Conservation (phyloP, 805 yeast genomes). For the Grigorovia yakushimaensis region DNA sequence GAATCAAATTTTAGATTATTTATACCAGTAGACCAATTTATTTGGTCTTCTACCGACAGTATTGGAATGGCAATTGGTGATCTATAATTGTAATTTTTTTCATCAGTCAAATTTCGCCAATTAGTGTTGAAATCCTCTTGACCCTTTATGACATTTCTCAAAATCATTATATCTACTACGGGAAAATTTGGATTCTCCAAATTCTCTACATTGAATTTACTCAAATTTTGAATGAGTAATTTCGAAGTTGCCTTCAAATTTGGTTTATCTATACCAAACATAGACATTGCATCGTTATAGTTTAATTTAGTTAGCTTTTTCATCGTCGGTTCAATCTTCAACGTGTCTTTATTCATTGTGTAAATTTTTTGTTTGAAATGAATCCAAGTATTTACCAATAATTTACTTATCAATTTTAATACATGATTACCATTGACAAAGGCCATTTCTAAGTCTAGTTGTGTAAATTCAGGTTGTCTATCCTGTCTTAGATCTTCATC, state of each 20-base stretch:
- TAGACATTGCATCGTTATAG: slow-evolving; percentile 59
- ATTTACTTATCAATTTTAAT: slow-evolving; percentile 47
- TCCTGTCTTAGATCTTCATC: slow-evolving; percentile 94
- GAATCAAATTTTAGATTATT: slow-evolving; percentile 25
- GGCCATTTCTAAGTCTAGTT: slow-evolving; percentile 90
- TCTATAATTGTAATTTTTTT: slow-evolving; percentile 41
- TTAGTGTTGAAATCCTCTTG: slow-evolving; percentile 19
- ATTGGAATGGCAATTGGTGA: slow-evolving; percentile 51
- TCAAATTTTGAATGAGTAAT: slow-evolving; percentile 35
- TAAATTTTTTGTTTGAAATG: slow-evolving; percentile 30
- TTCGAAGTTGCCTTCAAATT: slow-evolving; percentile 57
- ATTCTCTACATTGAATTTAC: slow-evolving; percentile 29
- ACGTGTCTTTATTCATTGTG: slow-evolving; percentile 16
- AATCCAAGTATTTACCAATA: slow-evolving; percentile 49
- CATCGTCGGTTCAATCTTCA: slow-evolving; percentile 7
- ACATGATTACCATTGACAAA: slow-evolving; percentile 66
- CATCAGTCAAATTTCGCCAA: slow-evolving; percentile 34
- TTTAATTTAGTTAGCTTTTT: slow-evolving; percentile 32
- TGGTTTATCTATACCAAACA: slow-evolving; percentile 90
- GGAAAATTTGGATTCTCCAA: slow-evolving; percentile 42
- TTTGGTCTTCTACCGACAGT: slow-evolving; percentile 30
- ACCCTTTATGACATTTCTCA: slow-evolving; percentile 38
- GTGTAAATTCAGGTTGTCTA: slow-evolving; percentile 97
- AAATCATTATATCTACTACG: slow-evolving; percentile 63
- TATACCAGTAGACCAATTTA: slow-evolving; percentile 36